Conservation (phyloP, 352 stramenopile species). For the Phytopythium oedochilum region DNA sequence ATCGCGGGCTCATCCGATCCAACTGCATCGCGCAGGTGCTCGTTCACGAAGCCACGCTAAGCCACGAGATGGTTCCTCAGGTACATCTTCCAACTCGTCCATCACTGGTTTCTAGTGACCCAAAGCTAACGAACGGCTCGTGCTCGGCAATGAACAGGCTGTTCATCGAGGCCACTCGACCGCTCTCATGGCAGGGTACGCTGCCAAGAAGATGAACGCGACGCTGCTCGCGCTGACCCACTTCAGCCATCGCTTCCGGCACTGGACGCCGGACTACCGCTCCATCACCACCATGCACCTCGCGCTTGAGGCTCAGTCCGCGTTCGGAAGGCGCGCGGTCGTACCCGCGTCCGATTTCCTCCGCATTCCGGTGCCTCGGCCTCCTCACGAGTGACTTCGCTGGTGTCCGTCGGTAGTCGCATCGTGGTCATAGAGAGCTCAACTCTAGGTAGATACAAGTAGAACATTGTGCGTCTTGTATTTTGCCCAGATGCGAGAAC, state of each 20-base stretch:
- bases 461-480: background rate
- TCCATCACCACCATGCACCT: slow-evolving; percentile 63
- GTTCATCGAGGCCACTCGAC: slow-evolving; percentile 77
- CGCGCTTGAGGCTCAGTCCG: slow-evolving; percentile 52
- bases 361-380: slow-evolving; percentile 63
- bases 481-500: no score
- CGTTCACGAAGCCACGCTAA: slow-evolving; percentile 82
- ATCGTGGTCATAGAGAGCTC: no score
- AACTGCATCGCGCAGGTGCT: slow-evolving; percentile 48
- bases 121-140: background rate
- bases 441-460: background rate
- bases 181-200: slow-evolving; percentile 68
- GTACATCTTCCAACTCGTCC: slow-evolving; percentile 9
- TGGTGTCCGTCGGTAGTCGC: no score
- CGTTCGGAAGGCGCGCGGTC: slow-evolving; percentile 61
- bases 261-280: slow-evolving; percentile 39
- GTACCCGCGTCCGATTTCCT: slow-evolving; percentile 77
- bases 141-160: slow-evolving; percentile 21
- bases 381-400: slow-evolving; percentile 28
- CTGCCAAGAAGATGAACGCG: slow-evolving; percentile 71
- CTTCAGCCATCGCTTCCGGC: slow-evolving; percentile 81
- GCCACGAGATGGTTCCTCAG: slow-evolving; percentile 64
- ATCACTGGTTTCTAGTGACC: background rate
- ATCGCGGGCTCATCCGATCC: background rate
- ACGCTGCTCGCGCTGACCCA: slow-evolving; percentile 78